A percentile compares a stretch with the other conserved stretches of the same genome.
phyloP scores from a whole-genome alignment of 257 asterid species.

The Solanum corneliomulleri region DNA sequence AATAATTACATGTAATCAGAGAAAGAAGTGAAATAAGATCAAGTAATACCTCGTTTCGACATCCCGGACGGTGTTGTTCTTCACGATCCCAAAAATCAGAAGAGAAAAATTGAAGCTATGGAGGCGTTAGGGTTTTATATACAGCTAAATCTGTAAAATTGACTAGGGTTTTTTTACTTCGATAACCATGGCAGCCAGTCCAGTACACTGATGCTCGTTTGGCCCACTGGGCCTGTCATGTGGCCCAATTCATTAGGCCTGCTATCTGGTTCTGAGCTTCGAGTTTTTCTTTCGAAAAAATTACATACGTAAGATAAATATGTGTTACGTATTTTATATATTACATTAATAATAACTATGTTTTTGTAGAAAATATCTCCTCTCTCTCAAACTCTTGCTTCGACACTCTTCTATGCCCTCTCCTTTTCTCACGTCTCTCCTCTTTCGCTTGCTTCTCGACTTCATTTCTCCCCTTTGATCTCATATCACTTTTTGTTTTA shows the following conservation, averaged over 20 bases:
- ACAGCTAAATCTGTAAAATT: background rate
- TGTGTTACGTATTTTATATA: background rate
- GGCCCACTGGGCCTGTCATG: background rate
- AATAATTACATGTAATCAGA: background rate
- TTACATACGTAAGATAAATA: background rate
- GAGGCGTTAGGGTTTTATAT: constrained; percentile 19
- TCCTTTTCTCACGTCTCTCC: background rate
- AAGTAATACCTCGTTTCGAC: constrained; percentile 54
- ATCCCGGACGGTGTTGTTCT: background rate
- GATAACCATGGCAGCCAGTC: background rate
- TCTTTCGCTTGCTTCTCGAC: too few species aligned
- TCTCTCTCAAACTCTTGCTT: background rate
- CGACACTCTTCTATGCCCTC: background rate
- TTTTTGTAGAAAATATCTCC: background rate
- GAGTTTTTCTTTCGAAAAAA: background rate
- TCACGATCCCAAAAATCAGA: background rate
- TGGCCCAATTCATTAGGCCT: background rate
- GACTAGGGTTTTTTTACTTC: background rate
- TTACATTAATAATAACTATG: background rate
- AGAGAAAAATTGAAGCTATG: background rate
- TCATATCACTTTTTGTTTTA: background rate
- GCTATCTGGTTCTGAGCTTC: background rate
- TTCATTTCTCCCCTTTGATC: background rate
- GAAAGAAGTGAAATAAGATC: background rate
- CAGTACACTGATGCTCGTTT: background rate